Percentiles rank a stretch among this genome's conserved stretches.
Conservation (phyloP, 192 early-diverging fungal species). For the Glomus cerebriforme region DNA sequence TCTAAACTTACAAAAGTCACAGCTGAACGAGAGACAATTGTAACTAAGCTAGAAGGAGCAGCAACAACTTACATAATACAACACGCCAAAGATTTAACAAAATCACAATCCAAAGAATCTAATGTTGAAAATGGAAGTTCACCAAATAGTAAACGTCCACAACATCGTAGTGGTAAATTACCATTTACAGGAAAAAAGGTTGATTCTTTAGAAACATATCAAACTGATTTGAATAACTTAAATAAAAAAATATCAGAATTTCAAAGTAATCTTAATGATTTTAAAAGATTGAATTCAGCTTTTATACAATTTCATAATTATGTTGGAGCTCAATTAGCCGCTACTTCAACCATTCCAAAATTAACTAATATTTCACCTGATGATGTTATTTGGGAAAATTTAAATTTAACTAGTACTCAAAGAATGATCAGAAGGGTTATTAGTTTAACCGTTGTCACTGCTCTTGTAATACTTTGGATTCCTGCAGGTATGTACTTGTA, state of each 20-base stretch:
- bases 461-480: constrained; percentile 75
- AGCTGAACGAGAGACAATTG: constrained; percentile 52
- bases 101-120: not conserved
- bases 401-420: constrained; percentile 54
- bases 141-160: constrained; percentile 51
- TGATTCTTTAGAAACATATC: constrained; percentile 58
- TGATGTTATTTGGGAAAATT: constrained; percentile 84
- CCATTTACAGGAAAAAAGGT: constrained; percentile 62
- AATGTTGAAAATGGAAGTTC: constrained; percentile 34
- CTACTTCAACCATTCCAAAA: constrained; percentile 62
- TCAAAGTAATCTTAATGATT: constrained; percentile 35
- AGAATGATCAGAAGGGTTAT: constrained; percentile 59
- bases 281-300: constrained; percentile 59
- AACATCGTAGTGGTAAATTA: constrained; percentile 45
- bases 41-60: constrained; percentile 51
- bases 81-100: constrained; percentile 29
- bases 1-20: constrained; percentile 50
- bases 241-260: constrained; percentile 50
- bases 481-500: constrained; percentile 49
- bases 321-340: constrained; percentile 79
- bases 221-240: constrained; percentile 41
- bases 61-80: constrained; percentile 36
- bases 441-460: constrained; percentile 51
- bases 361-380: constrained; percentile 65
- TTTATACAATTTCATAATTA: constrained; percentile 82